Base-by-base conservation (phyloP, 768 basidiomycete species). In the Nidularia pulvinata region DNA sequence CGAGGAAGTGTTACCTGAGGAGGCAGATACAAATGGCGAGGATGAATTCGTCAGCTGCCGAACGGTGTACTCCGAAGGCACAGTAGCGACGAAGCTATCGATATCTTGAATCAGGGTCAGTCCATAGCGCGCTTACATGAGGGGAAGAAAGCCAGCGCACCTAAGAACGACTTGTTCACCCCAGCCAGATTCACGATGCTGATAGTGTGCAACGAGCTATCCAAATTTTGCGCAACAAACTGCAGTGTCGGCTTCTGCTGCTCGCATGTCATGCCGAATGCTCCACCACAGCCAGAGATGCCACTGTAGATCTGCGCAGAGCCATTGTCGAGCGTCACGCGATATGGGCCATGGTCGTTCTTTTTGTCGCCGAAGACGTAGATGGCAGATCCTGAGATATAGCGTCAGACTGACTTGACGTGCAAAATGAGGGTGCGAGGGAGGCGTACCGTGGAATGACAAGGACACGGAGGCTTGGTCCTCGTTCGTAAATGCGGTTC, bases 311-410 rank as follows among this genome's bases (percentile, higher is more conserved):
- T 55, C 49, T 72, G 59, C 10, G 69, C 57, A n/a, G 69, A 58
- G 4, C 57, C 59, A 46, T 63, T 61, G 58, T 80, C 78, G 4
- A 80, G 63, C 6, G 58, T 59, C 22, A 78, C 73, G 19, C 63
- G 69, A 60, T 77, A 81, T 6, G 71, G 58, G 0, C 80, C 69
- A 53, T 81, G 78, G 58, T 80, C 75, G 51, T 77, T 77, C 59
- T 75, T 78, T 59, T 78, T 79, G 64, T 80, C 79, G 2, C 80
- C 78, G 37, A 76, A 70, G 11, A 79, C 67, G 51, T 75, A 77
- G 30, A 79, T 61, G 1, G 76, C 73, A 19, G 76, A 76, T 39
- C 74, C 77, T 78, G 55, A 3, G 22, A 32, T 35, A 13, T 10
- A 37, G 47, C 11, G 37, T 9, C 4, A 44, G n/a, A 34, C 25